Conservation (phyloP, 805 yeast genomes). For the Nakazawaea molendinolei region DNA sequence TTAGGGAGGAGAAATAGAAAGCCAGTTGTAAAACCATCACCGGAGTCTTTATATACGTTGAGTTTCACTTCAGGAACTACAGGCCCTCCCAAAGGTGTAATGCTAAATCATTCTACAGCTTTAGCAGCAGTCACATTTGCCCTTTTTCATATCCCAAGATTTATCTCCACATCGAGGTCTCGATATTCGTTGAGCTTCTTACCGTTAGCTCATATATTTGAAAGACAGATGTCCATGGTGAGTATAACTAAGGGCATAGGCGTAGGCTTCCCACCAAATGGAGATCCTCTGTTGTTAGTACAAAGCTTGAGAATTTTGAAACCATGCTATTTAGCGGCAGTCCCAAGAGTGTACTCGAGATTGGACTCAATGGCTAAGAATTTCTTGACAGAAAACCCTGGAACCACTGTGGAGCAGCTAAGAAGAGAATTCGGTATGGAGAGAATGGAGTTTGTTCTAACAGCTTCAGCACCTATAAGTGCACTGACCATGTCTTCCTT, state of each 20-base stretch:
- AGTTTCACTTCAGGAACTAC: constrained; percentile 61
- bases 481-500: constrained; percentile 56
- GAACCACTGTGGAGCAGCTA: constrained; percentile 26
- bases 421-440: constrained; percentile 37
- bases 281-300: constrained; percentile 44
- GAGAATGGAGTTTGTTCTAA: constrained; percentile 30
- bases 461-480: constrained; percentile 70
- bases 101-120: constrained; percentile 51
- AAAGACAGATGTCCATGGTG: constrained; percentile 14
- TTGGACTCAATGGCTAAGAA: constrained; percentile 54
- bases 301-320: constrained; percentile 52
- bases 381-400: not conserved
- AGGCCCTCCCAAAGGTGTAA: constrained; percentile 80
- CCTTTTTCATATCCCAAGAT: not conserved
- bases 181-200: constrained; percentile 11
- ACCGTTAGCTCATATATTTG: constrained; percentile 16
- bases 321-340: constrained; percentile 50
- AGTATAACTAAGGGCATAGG: constrained; percentile 10
- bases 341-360: constrained; percentile 63
- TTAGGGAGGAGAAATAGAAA: constrained; percentile 45
- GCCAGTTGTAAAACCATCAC: constrained; percentile 21
- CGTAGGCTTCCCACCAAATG: constrained; percentile 48
- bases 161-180: too few species aligned
- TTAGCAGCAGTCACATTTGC: constrained; percentile 28
- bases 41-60: constrained; percentile 32